Base-by-base conservation (phyloP, 139 green algal genomes). In the Tetraselmis striata region DNA sequence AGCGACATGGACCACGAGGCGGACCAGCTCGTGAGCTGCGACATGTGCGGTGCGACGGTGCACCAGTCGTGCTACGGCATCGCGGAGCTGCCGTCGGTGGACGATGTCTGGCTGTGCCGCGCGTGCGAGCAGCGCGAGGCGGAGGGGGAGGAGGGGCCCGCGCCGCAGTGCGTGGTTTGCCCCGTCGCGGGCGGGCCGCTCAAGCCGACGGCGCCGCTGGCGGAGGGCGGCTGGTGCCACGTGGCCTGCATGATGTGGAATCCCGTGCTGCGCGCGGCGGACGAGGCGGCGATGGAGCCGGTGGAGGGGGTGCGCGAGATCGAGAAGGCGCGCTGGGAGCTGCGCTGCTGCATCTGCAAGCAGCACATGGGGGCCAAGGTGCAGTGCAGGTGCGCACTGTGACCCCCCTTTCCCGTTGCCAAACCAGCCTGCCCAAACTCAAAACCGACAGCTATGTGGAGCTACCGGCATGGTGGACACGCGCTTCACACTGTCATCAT, bases 41-140 rank as follows among this genome's bases (percentile, higher is more conserved):
- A 96, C 77, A 76, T 79, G 30, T 98, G 95, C 85, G 91, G 90
- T 82, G 90, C 98, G 82, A 93, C 90, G 0, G 92, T 97, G 78
- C 95, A 98, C 86, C 95, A 97, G 90, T 92, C 84, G 25, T 98
- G 95, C 88, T 98, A 98, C 83, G 95, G 95, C 32, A 91, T 98
- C 22, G 80, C 86, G 25, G 91, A 96, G 32, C 83, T 94, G 79
- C 93, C 95, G 0, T 84, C 81, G 87, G 85, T 86, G 58, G 92
- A 95, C 32, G 90, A 96, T 79, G 86, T 93, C 82, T 98, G 94
- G 94, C 88, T 98, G 24, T 98, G 95, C 89, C 88, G 90, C 29
- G 87, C 89, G 0, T 98, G 94, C 80, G 92, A 96, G 88, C 83
- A 89, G 74, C 75, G 85, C 32, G 87, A 94, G 81, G 79, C 90